These are phyloP conservation scores for Actinomortierella wolfii DNA, from an alignment of 371 early-diverging fungal species.

Conservation along the genomic window DNA sequence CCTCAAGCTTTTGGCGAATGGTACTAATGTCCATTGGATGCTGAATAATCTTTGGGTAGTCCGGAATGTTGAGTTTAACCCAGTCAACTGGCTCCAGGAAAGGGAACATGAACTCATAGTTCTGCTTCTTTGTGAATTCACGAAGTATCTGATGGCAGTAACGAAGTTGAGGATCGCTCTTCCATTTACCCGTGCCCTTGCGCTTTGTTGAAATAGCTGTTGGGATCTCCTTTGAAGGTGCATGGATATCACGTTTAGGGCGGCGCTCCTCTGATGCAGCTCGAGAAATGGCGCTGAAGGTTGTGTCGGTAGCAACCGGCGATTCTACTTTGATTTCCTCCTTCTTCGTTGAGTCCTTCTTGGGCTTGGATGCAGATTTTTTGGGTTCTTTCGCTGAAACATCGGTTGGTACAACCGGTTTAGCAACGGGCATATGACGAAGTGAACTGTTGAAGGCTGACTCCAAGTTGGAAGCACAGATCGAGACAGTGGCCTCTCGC, in stretches of 20 bases:
- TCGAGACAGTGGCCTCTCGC: slow-evolving; percentile 74
- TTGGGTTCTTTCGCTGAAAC: slow-evolving; percentile 19
- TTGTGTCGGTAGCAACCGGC: not conserved
- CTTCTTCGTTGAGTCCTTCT: slow-evolving; percentile 28
- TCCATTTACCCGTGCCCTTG: slow-evolving; percentile 53
- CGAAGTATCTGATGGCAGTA: slow-evolving; percentile 71
- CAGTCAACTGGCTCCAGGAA: slow-evolving; percentile 95
- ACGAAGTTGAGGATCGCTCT: slow-evolving; percentile 66
- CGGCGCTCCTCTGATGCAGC: slow-evolving; percentile 58
- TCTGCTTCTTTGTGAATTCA: slow-evolving; percentile 80
- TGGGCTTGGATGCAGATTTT: slow-evolving; percentile 21
- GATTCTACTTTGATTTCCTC: slow-evolving; percentile 5
- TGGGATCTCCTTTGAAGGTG: slow-evolving; percentile 52
- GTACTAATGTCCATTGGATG: slow-evolving; percentile 98
- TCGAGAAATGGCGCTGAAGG: slow-evolving; percentile 6
- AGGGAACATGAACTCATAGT: slow-evolving; percentile 71
- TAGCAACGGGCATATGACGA: slow-evolving; percentile 63
- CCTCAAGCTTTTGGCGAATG: slow-evolving; percentile 84
- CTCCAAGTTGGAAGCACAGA: slow-evolving; percentile 78
- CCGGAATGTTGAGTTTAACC: slow-evolving; percentile 90
- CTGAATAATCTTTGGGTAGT: slow-evolving; percentile 91
- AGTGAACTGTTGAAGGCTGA: slow-evolving; percentile 73
- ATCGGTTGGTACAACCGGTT: slow-evolving; percentile 1
- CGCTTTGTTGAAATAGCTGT: slow-evolving; percentile 20
- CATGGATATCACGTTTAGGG: slow-evolving; percentile 74